A percentile compares a stretch with the other conserved stretches of the same genome.
Conservation (phyloP, 768 basidiomycete species). For the Suillus clintonianus region DNA sequence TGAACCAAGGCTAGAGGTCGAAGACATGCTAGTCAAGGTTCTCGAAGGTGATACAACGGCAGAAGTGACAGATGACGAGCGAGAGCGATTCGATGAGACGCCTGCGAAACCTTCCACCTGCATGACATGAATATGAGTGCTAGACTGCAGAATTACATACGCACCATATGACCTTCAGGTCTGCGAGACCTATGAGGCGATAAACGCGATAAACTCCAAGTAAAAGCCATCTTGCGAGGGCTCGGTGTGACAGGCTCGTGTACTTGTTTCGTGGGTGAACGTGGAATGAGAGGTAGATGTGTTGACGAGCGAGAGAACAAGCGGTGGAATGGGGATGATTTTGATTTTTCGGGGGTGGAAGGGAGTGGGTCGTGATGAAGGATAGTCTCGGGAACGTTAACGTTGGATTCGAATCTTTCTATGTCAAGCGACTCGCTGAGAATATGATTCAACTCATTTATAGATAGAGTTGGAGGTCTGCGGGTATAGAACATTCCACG, state of each 20-base stretch:
- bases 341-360: slow-evolving; percentile 20
- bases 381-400: slow-evolving; percentile 20
- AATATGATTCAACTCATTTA: slow-evolving; percentile 36
- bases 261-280: slow-evolving; percentile 5
- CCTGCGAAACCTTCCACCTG: not conserved
- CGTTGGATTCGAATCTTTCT: slow-evolving; percentile 1
- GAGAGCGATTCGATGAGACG: not conserved
- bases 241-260: slow-evolving; percentile 14
- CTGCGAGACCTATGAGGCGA: slow-evolving; percentile 21
- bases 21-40: slow-evolving; percentile 20
- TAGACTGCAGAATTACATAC: not conserved
- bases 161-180: slow-evolving; percentile 16
- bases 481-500: slow-evolving; percentile 3
- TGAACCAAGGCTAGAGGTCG: slow-evolving; percentile 33
- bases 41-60: not conserved
- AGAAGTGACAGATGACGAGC: slow-evolving; percentile 1
- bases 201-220: slow-evolving; percentile 31
- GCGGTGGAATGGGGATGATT: slow-evolving; percentile 29
- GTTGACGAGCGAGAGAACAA: slow-evolving; percentile 29
- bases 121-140: not conserved
- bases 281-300: slow-evolving; percentile 9
- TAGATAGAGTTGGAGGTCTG: slow-evolving; percentile 20
- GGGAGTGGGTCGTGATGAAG: slow-evolving; percentile 20
- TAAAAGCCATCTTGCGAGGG: slow-evolving; percentile 26
- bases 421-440: slow-evolving; percentile 34